Base-by-base conservation (phyloP, 2,329 filamentous ascomycete species). In the Xylariales sp. region DNA sequence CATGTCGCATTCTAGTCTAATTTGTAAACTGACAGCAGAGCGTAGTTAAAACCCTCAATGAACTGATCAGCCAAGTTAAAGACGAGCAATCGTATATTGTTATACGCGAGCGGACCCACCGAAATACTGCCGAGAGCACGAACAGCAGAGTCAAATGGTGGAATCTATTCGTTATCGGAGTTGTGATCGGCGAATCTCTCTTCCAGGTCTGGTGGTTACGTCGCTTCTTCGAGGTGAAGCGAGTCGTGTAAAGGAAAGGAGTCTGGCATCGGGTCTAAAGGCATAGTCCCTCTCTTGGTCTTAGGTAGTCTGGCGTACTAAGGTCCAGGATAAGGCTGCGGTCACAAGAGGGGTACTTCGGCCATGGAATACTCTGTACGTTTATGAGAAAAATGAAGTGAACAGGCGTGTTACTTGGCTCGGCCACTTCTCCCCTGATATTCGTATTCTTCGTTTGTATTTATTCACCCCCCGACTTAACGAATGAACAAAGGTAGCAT, bases 131-230 rank as follows among this genome's bases (percentile, higher is more conserved):
- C 72, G 96, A 99, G 85, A 97, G 94, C 87, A 99, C 96, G 77
- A 99, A 99, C 82, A 88, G 90, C 75, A 89, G 96, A 73, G 96
- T 99, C 80, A 99, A 99, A 86, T 99, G 96, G 96, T 99, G 96
- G 96, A 97, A 96, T 81, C 88, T 98, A 75, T 98, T 98, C 82
- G 94, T 99, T 82, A 89, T 99, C 72, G 87, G 89, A 64, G 90
- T 98, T 58, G 88, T 99, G 71, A 86, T 97, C 73, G 94, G 92
- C 76, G 93, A 98, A 85, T 96, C 94, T 69, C 85, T 97, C 73
- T 99, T 99, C 86, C 96, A 99, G 85, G 95, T 99, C 73, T 99
- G 96, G 95, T 99, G 96, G 94, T 83, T 99, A 80, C 96, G 97
- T 84, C 89, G 96, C 78, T 99, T 99, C 87, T 97, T 97, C 79